Evolutionary conservation across 1,284 basidiomycete genomes (phyloP).

Genomic region (Ceratobasidium sp.): DNA sequence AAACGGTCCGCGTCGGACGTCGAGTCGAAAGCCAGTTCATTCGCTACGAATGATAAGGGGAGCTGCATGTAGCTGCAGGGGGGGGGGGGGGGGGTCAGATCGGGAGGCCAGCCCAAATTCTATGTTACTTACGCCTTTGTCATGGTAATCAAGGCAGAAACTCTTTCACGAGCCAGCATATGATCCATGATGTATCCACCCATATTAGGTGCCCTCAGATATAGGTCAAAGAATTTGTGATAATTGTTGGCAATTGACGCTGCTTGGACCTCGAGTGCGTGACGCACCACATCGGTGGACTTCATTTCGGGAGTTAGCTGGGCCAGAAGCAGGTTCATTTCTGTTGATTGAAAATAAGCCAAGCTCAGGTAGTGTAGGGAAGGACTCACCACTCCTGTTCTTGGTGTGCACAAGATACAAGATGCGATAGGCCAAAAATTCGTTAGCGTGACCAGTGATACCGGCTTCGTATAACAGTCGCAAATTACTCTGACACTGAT

Average conservation of each 20-base stretch:
- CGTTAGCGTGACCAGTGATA: slow-evolving; percentile 86
- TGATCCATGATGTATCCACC: slow-evolving; percentile 99
- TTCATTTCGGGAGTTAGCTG: slow-evolving; percentile 93
- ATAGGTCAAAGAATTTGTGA: slow-evolving; percentile 87
- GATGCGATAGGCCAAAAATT: slow-evolving; percentile 98
- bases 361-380: slow-evolving; percentile 10
- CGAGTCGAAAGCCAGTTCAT: slow-evolving; percentile 84
- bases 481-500: slow-evolving; percentile 94
- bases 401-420: slow-evolving; percentile 93
- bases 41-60: slow-evolving; percentile 76
- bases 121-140: slow-evolving; percentile 82
- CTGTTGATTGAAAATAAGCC: slow-evolving; percentile 56
- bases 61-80: slow-evolving; percentile 76
- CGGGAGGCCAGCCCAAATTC: not conserved
- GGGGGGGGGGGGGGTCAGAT: slow-evolving; percentile 13
- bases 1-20: slow-evolving; percentile 71
- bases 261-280: slow-evolving; percentile 88
- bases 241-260: slow-evolving; percentile 94
- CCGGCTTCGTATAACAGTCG: slow-evolving; percentile 91
- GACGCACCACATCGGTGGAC: slow-evolving; percentile 76
- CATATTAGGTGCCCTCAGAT: slow-evolving; percentile 91
- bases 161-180: slow-evolving; percentile 91
- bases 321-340: slow-evolving; percentile 94
- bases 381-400: slow-evolving; percentile 80
- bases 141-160: slow-evolving; percentile 86